Base-by-base conservation (phyloP, 306 rosid species). In the Hippophae gyantsensis region DNA sequence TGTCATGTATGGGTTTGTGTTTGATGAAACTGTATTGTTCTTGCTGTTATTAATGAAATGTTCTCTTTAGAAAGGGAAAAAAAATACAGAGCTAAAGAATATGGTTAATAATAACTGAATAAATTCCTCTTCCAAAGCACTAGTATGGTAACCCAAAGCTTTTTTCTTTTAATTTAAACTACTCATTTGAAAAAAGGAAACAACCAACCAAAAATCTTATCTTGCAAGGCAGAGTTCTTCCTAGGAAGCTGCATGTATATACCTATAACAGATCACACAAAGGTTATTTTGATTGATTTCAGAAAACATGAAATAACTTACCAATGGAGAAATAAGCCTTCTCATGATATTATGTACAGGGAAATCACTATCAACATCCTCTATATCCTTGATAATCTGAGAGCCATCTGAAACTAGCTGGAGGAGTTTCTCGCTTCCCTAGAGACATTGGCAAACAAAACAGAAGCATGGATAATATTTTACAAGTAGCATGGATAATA, bases 351-450 rank as follows among this genome's bases (percentile, higher is more conserved):
- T 69, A 57, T 26, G 57, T 56, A 56, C 57, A 38, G 72, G 50
- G 57, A 63, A 66, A 46, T 52, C 65, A 8, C 43, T 63, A 54
- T 77, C 76, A 63, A 74, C 61, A 46, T 27, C 67, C 55, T 63
- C 9, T 9, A 38, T 6, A 18, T 71, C 57, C 69, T 46, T 74
- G 14, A 73, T 55, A 55, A 73, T 53, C 51, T 60, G 69, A 63
- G 74, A 52, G 52, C 72, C 59, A 70, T 78, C 76, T 9, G 95
- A 81, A 67, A 85, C 86, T 67, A 92, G 80, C 72, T 67, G 83
- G 69, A 85, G 80, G 69, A 92, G 85, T 64, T 75, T 86, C 83
- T 85, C 88, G 52, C 99, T 82, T 76, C 99, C 99, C 99, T 92
- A 27, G n/a, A 57, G 54, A 63, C 9, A 73, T 48, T 32, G 60